phyloP scores from a whole-genome alignment of 2,329 filamentous ascomycete genomes.

The Ilyonectria destructans region DNA sequence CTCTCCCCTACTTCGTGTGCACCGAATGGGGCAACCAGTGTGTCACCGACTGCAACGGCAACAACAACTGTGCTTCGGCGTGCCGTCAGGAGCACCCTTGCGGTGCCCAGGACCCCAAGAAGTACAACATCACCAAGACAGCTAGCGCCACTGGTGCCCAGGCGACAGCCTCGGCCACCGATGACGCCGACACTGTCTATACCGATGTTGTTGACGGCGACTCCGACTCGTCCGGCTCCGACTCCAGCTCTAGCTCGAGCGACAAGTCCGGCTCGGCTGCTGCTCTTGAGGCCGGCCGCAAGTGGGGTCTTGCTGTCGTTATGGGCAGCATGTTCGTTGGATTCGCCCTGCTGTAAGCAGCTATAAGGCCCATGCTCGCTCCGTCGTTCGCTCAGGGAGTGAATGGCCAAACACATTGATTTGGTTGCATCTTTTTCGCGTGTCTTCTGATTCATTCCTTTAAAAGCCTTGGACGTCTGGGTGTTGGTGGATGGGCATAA shows the following conservation, averaged over 20 bases:
- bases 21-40: constrained; percentile 80
- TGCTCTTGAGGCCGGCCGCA: constrained; percentile 54
- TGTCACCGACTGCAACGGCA: constrained; percentile 68
- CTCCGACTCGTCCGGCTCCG: constrained; percentile 31
- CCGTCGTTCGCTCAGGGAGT: neutral
- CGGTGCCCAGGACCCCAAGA: constrained; percentile 77
- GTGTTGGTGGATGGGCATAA: constrained; percentile 44
- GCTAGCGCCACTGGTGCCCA: constrained; percentile 56
- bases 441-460: constrained; percentile 42
- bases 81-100: constrained; percentile 81
- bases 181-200: constrained; percentile 57
- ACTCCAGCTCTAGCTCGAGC: constrained; percentile 24
- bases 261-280: constrained; percentile 50
- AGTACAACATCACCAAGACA: constrained; percentile 70
- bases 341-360: constrained; percentile 58
- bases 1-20: constrained; percentile 85
- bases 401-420: neutral
- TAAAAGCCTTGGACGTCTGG: constrained; percentile 47
- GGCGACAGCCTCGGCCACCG: constrained; percentile 51
- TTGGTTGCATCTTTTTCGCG: constrained; percentile 41
- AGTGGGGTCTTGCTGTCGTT: constrained; percentile 58
- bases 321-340: constrained; percentile 58
- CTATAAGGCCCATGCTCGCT: neutral
- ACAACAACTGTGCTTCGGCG: constrained; percentile 71
- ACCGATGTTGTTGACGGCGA: constrained; percentile 35